phyloP scores from a whole-genome alignment of 768 basidiomycete species.

The Leucogyrophana mollusca region DNA sequence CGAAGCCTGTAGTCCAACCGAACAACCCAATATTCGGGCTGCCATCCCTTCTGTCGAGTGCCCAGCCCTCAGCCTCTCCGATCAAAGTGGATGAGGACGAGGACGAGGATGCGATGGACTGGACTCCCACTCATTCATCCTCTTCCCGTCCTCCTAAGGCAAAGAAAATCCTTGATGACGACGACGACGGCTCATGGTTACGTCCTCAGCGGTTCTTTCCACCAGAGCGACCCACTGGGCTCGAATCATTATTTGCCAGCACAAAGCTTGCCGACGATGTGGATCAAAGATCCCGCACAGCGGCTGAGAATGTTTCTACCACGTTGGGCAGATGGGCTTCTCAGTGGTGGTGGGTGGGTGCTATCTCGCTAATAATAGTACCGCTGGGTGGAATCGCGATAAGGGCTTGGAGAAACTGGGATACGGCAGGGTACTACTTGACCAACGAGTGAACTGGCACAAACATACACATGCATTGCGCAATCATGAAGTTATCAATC shows the following conservation, averaged over 20 bases:
- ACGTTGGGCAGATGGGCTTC: neutral
- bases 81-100: conserved; percentile 25
- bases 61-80: conserved; percentile 24
- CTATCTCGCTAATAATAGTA: conserved; percentile 13
- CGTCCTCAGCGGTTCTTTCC: conserved; percentile 76
- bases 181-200: conserved; percentile 49
- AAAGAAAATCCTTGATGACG: conserved; percentile 18
- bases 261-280: conserved; percentile 55
- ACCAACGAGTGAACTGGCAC: neutral
- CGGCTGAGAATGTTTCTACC: neutral
- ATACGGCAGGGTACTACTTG: conserved; percentile 6
- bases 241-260: conserved; percentile 66
- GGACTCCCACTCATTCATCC: conserved; percentile 55
- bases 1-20: conserved; percentile 51
- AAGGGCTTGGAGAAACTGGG: conserved; percentile 19
- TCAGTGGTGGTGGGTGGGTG: conserved; percentile 10
- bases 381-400: conserved; percentile 19
- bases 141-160: conserved; percentile 11
- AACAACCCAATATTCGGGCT: conserved; percentile 66
- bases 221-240: conserved; percentile 74
- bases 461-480: no score
- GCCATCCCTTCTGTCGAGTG: conserved; percentile 50
- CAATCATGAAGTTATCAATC: no score
- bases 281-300: neutral
- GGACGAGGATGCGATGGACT: conserved; percentile 57